Base-by-base conservation (phyloP, 768 basidiomycete species). In the Termitomyces sp. region DNA sequence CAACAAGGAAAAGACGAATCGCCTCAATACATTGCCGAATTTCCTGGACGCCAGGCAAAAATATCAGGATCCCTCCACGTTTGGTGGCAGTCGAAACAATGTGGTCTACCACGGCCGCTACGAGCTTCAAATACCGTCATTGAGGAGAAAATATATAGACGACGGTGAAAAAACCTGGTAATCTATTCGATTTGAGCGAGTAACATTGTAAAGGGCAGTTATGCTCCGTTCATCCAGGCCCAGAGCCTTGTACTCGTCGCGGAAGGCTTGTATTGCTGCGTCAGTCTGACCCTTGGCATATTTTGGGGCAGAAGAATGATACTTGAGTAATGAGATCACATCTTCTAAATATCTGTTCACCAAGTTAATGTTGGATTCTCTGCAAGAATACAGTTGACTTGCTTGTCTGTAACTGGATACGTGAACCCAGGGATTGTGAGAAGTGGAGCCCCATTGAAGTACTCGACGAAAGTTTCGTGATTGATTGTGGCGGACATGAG, bases 401-500 rank as follows among this genome's bases (percentile, higher is more conserved):
- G 88, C 90, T 78, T 76, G 67, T 95, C 91, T 35, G 76, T 76
- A 4, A 96, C 87, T 3, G 90, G 92, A 67, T 90, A 77, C 1
- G 89, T 82, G 62, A 84, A 83, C 1, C 95, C 95, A 3, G 93
- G 92, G 27, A 98, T 97, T 27, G 79, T 81, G 53, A 97, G 73
- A 46, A 91, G 76, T 1, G 95, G 93, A 3, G 93, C 92, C 21
- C 82, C 78, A 49, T 83, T 69, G 66, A 96, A 97, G 69, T 98
- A 98, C 55, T 82, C 78, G 47, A 86, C 75, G 63, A 94, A 95
- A n/a, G 78, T 82, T 60, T 90, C 79, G 58, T 94, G 91, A 65
- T 97, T 95, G 70, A 96, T 95, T 0, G 95, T 98, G 5, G 95
- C 95, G 32, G 90, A 93, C 94, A 97, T 97, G 45, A 96, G 78